Evolutionary conservation across 164 flowering plant genomes (phyloP).

Genomic region (Magnolia changhungtana): DNA sequence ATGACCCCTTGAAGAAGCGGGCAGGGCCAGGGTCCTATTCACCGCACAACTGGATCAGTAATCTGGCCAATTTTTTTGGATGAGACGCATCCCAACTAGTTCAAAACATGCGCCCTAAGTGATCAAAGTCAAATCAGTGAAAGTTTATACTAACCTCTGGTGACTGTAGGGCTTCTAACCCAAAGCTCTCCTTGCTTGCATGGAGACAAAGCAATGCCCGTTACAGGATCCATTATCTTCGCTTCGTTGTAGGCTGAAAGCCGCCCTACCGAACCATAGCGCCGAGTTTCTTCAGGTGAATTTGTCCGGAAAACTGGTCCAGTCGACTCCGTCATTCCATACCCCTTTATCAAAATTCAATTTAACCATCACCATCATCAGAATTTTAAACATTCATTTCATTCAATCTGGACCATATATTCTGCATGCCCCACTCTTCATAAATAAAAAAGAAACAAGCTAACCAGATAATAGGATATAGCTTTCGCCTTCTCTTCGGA

Average conservation of each 20-base stretch:
- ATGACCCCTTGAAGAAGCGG: no score
- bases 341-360: conserved; percentile 31
- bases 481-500: no score
- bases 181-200: conserved; percentile 50
- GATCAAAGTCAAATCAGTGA: background rate
- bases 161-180: conserved; percentile 35
- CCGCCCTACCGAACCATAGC: conserved; percentile 38
- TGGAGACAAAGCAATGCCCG: conserved; percentile 43
- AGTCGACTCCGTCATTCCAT: conserved; percentile 53
- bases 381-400: no score
- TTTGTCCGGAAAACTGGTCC: conserved; percentile 19
- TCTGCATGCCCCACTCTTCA: no score
- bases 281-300: conserved; percentile 29
- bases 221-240: conserved; percentile 43
- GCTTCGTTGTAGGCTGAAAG: conserved; percentile 30
- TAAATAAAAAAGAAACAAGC: no score
- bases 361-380: background rate
- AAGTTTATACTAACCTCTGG: conserved; percentile 26
- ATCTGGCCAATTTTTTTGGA: no score
- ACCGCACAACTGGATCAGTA: no score
- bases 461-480: no score
- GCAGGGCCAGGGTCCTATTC: no score
- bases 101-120: background rate
- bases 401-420: no score
- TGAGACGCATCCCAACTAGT: background rate